Evolutionary conservation across 23 red algal species (phyloP).

Genomic region (Chondrus crispus): DNA sequence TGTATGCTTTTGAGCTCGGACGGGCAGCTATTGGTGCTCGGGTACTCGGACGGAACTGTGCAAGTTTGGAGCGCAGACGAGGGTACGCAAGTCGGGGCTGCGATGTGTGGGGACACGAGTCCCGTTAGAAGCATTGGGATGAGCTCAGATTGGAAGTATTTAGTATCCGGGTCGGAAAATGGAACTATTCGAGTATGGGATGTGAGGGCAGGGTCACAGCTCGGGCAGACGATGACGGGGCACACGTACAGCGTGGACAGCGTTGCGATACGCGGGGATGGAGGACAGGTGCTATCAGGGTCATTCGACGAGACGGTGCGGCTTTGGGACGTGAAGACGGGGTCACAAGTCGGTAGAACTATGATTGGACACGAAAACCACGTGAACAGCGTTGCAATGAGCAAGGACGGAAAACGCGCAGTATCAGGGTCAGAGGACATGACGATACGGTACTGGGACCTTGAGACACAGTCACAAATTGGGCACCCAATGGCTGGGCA

Average conservation of each 20-base stretch:
- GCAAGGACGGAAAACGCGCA: not conserved
- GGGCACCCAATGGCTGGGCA: not conserved
- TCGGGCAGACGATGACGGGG: not conserved
- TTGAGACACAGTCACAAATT: not conserved
- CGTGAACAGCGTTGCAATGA: not conserved
- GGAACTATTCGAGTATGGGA: not conserved
- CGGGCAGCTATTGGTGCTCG: too few relatives aligned
- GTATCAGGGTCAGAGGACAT: not conserved
- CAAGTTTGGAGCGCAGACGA: too few relatives aligned
- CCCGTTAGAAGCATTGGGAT: not conserved
- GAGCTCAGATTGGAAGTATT: not conserved
- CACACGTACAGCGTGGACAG: not conserved
- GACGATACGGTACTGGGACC: not conserved
- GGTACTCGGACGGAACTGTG: too few relatives aligned
- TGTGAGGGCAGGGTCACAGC: not conserved
- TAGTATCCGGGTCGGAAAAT: not conserved
- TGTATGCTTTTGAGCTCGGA: too few relatives aligned
- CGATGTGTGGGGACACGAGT: not conserved
- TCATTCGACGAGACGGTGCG: not conserved
- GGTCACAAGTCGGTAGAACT: not conserved
- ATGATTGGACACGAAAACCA: not conserved
- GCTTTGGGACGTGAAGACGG: not conserved
- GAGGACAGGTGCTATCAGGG: not conserved
- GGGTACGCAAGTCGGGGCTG: not conserved
- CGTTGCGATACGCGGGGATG: not conserved